Conservation (phyloP, 345 rosid genomes). For the Acer saccharum region DNA sequence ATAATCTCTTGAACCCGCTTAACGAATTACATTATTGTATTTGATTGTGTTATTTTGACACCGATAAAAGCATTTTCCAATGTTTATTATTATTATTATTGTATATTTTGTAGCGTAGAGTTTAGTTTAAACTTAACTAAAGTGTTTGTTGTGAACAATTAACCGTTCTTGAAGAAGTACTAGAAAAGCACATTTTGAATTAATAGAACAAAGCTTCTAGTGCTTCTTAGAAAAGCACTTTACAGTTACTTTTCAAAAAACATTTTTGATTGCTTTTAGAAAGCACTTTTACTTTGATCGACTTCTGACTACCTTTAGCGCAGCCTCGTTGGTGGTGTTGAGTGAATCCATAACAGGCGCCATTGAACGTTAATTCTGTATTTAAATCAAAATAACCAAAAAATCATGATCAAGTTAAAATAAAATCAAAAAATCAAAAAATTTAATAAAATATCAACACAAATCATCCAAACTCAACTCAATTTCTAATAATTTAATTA, state of each 20-base stretch:
- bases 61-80: no score
- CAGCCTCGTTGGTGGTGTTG: slow-evolving; percentile 29
- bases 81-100: no score
- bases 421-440: background rate
- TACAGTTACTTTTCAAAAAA: background rate
- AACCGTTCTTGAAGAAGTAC: background rate
- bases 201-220: background rate
- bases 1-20: no score
- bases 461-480: no score
- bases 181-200: background rate
- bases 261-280: background rate
- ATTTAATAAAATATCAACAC: no score
- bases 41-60: background rate
- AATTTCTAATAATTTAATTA: no score
- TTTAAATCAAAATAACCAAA: background rate
- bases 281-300: no score
- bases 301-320: slow-evolving; percentile 29
- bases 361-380: slow-evolving; percentile 43
- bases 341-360: slow-evolving; percentile 40
- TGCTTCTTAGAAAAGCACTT: background rate
- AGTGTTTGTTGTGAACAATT: background rate
- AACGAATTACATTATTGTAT: no score
- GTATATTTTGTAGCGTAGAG: no score
- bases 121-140: no score
- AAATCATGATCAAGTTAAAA: background rate